Evolutionary conservation across 2,329 filamentous ascomycete species (phyloP).

Genomic region (Rhynchosporium secalis): DNA sequence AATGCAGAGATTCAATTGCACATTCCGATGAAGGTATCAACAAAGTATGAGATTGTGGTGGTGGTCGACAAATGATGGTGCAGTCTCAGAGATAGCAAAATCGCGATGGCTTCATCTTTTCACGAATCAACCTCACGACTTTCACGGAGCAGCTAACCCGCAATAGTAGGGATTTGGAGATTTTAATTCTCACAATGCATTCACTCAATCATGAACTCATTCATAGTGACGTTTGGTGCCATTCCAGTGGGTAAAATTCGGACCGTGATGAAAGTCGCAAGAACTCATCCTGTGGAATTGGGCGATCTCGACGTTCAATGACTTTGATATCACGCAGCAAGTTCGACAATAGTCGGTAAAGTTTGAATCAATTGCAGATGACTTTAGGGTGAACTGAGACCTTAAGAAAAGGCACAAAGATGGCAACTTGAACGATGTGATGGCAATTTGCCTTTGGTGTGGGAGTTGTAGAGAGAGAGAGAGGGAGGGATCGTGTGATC

Average conservation of each 20-base stretch:
- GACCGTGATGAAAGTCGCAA: slow-evolving; percentile 20
- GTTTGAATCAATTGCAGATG: slow-evolving; percentile 19
- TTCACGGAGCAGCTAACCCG: slow-evolving; percentile 10
- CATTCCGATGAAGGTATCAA: not conserved
- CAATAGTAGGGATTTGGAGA: not conserved
- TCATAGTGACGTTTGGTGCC: not conserved
- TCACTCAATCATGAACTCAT: slow-evolving; percentile 6
- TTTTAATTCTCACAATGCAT: not conserved
- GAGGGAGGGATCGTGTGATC: not conserved
- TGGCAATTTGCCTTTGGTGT: slow-evolving; percentile 26
- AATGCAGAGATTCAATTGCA: not conserved
- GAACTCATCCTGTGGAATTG: slow-evolving; percentile 11
- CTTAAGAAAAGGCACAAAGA: slow-evolving; percentile 1
- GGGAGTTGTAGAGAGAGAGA: slow-evolving; percentile 21
- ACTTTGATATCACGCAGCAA: slow-evolving; percentile 24
- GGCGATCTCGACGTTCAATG: slow-evolving; percentile 17
- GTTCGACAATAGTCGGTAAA: slow-evolving; percentile 21
- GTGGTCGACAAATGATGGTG: slow-evolving; percentile 16
- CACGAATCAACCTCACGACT: slow-evolving; percentile 14
- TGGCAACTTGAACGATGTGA: slow-evolving; percentile 21
- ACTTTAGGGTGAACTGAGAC: slow-evolving; percentile 13
- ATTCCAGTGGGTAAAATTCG: slow-evolving; percentile 5
- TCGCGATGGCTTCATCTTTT: slow-evolving; percentile 33
- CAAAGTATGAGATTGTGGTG: slow-evolving; percentile 22
- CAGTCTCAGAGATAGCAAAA: slow-evolving; percentile 19